Conservation (phyloP, 306 rosid species). For the Erythrophleum fordii region DNA sequence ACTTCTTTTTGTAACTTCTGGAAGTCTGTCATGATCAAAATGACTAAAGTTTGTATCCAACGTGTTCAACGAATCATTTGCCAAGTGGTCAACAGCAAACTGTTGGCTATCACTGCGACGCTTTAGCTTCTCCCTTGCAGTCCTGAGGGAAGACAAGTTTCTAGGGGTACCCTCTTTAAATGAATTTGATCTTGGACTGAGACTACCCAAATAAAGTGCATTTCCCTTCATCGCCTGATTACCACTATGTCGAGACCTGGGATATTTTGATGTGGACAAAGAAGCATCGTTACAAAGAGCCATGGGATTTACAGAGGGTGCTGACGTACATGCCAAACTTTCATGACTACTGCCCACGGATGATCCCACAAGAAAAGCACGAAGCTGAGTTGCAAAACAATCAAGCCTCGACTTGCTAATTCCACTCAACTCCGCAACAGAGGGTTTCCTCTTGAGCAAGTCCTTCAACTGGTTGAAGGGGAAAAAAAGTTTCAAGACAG, state of each 20-base stretch:
- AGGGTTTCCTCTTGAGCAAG: conserved; percentile 76
- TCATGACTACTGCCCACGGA: conserved; percentile 47
- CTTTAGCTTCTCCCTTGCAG: conserved; percentile 74
- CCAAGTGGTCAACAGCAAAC: conserved; percentile 52
- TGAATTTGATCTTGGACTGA: conserved; percentile 87
- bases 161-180: conserved; percentile 86
- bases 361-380: conserved; percentile 85
- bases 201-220: conserved; percentile 71
- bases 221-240: conserved; percentile 65
- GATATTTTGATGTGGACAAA: conserved; percentile 57
- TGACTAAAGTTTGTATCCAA: conserved; percentile 42
- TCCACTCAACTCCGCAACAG: conserved; percentile 89
- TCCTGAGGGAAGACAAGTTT: conserved; percentile 64
- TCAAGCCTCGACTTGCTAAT: conserved; percentile 86
- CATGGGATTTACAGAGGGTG: conserved; percentile 33
- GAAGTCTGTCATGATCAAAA: conserved; percentile 51
- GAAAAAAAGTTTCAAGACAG: conserved; percentile 17
- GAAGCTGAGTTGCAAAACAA: conserved; percentile 91
- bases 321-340: conserved; percentile 42
- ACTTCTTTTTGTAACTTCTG: conserved; percentile 40
- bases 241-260: conserved; percentile 67
- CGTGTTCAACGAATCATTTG: conserved; percentile 41
- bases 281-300: conserved; percentile 42
- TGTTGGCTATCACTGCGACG: conserved; percentile 62
- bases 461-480: conserved; percentile 70